phyloP scores from a whole-genome alignment of 805 yeast genomes.

The Myxozyma lipomycoides region DNA sequence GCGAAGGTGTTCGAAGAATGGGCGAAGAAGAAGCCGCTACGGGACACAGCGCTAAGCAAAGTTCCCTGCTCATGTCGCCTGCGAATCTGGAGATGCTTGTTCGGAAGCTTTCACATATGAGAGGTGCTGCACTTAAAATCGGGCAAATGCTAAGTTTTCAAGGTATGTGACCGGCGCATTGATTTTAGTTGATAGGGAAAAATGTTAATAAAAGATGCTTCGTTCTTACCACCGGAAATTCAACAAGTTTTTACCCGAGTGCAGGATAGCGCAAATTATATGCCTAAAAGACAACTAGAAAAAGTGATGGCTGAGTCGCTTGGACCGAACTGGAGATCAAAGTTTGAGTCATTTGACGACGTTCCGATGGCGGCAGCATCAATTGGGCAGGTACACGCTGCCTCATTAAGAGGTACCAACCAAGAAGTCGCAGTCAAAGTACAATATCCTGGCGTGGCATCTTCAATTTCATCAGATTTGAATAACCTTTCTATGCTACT shows the following conservation, averaged over 20 bases:
- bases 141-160: constrained; percentile 98
- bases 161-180: constrained; percentile 18
- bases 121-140: constrained; percentile 97
- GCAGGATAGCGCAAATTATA: constrained; percentile 91
- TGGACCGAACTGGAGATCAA: constrained; percentile 72
- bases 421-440: constrained; percentile 79
- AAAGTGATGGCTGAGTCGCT: constrained; percentile 66
- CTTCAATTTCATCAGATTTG: constrained; percentile 89
- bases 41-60: constrained; percentile 34
- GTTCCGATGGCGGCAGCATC: constrained; percentile 96
- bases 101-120: constrained; percentile 82
- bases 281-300: constrained; percentile 90
- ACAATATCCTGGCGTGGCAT: constrained; percentile 95
- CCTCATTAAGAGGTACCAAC: constrained; percentile 41
- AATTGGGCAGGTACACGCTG: constrained; percentile 93
- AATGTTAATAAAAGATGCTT: constrained; percentile 9
- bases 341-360: constrained; percentile 73
- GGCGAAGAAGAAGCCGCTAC: constrained; percentile 38
- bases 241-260: constrained; percentile 76
- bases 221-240: constrained; percentile 62
- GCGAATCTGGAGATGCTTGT: constrained; percentile 84
- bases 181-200: too few relatives aligned
- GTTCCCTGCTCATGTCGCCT: constrained; percentile 66
- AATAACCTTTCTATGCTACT: constrained; percentile 76
- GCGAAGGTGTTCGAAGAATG: constrained; percentile 67